Evolutionary conservation across 352 stramenopile species (phyloP).

Genomic region (Thalassiosira exigua): DNA sequence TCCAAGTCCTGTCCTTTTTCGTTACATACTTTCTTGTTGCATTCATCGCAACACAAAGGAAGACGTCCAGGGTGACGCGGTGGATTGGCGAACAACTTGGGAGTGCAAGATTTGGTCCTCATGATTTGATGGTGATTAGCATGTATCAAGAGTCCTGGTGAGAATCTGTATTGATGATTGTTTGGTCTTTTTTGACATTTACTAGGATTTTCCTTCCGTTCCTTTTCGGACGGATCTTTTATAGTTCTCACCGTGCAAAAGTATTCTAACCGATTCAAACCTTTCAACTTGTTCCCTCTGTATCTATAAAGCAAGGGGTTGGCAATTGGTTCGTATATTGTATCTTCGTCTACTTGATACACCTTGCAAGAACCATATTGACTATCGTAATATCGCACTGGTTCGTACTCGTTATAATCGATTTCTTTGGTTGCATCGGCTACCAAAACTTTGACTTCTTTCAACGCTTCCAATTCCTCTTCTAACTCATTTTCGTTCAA

Average conservation of each 20-base stretch:
- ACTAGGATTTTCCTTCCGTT: not conserved
- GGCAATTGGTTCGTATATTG: slow-evolving; percentile 11
- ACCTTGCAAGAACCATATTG: slow-evolving; percentile 25
- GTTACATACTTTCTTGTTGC: not conserved
- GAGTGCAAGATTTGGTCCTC: slow-evolving; percentile 29
- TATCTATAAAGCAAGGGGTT: slow-evolving; percentile 29
- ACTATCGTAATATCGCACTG: slow-evolving; percentile 1
- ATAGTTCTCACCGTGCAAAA: slow-evolving; percentile 6
- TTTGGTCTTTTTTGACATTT: slow-evolving; percentile 5
- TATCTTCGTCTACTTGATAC: slow-evolving; percentile 33
- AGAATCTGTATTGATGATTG: slow-evolving; percentile 12
- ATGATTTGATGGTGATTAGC: slow-evolving; percentile 30
- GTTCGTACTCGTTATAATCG: not conserved
- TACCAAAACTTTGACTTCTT: not conserved
- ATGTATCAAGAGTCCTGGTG: slow-evolving; percentile 18
- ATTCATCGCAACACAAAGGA: not conserved
- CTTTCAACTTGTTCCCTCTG: slow-evolving; percentile 18
- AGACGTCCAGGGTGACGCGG: slow-evolving; percentile 14
- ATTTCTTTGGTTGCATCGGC: too few relatives aligned
- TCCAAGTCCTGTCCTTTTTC: too few relatives aligned
- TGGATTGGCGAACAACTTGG: slow-evolving; percentile 37
- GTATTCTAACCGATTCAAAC: slow-evolving; percentile 27
- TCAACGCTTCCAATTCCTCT: not conserved
- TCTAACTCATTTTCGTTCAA: not conserved
- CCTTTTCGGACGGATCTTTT: slow-evolving; percentile 21